Evolutionary conservation across 768 basidiomycete genomes (phyloP).

Genomic region (Leccinum truebloodii): DNA sequence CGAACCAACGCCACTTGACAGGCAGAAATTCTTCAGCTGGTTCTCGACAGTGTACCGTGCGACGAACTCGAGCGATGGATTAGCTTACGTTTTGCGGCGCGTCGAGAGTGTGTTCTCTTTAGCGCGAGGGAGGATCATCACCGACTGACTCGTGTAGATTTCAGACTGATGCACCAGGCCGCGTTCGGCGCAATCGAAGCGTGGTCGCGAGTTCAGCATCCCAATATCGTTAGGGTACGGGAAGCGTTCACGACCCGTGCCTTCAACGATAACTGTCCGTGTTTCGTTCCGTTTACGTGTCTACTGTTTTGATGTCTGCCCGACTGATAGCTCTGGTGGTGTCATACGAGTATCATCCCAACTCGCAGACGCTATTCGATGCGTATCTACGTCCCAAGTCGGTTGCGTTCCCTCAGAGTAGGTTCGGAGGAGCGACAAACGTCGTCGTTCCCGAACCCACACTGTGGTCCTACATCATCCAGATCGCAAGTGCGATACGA

Average conservation of each 20-base stretch:
- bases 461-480: slow-evolving; percentile 91
- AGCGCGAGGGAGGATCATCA: neutral
- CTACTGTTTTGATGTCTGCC: slow-evolving; percentile 12
- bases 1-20: slow-evolving; percentile 56
- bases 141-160: slow-evolving; percentile 52
- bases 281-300: slow-evolving; percentile 5
- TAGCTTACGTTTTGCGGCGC: slow-evolving; percentile 74
- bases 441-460: slow-evolving; percentile 67
- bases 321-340: slow-evolving; percentile 75
- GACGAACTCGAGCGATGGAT: slow-evolving; percentile 71
- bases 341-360: slow-evolving; percentile 86
- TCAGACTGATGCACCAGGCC: slow-evolving; percentile 74
- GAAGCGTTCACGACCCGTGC: slow-evolving; percentile 96
- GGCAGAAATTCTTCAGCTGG: slow-evolving; percentile 79
- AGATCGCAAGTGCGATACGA: slow-evolving; percentile 86
- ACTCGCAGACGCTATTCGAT: slow-evolving; percentile 79
- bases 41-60: slow-evolving; percentile 85
- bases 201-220: slow-evolving; percentile 85
- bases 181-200: slow-evolving; percentile 83
- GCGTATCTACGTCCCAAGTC: slow-evolving; percentile 66
- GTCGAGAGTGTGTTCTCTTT: slow-evolving; percentile 68
- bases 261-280: slow-evolving; percentile 89
- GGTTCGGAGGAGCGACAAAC: slow-evolving; percentile 32
- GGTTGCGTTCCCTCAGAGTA: slow-evolving; percentile 37
- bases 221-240: slow-evolving; percentile 75